Evolutionary conservation across 2,329 filamentous ascomycete species (phyloP).

Genomic region (Epichloe hybrida): DNA sequence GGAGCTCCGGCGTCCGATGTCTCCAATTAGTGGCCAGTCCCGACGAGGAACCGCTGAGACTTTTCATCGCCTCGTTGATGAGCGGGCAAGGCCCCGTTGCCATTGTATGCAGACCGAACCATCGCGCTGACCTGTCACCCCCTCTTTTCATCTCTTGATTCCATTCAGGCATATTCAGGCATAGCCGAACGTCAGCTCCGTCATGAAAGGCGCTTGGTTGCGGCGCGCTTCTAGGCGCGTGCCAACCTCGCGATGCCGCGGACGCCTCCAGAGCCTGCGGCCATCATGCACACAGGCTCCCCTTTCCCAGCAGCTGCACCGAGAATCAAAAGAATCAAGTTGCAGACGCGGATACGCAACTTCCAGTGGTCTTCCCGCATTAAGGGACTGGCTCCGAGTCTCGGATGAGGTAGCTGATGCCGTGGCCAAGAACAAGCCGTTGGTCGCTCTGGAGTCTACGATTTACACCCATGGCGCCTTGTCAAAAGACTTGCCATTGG

Average conservation of each 20-base stretch:
- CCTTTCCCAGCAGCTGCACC: not conserved
- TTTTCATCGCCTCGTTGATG: no score
- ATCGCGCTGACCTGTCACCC: no score
- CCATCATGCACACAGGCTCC: not conserved
- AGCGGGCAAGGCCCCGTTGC: no score
- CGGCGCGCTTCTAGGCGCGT: not conserved
- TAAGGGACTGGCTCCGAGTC: constrained; percentile 43
- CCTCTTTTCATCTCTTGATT: no score
- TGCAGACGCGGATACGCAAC: not conserved
- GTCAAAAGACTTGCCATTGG: constrained; percentile 56
- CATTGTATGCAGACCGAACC: no score
- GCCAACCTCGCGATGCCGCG: not conserved
- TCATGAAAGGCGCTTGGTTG: constrained; percentile 1
- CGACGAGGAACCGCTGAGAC: no score
- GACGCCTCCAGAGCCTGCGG: not conserved
- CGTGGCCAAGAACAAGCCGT: constrained; percentile 57
- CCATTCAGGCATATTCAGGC: no score
- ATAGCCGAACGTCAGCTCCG: not conserved
- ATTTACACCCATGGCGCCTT: constrained; percentile 94
- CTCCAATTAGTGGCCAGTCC: no score
- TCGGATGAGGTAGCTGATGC: constrained; percentile 77
- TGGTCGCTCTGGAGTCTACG: constrained; percentile 88
- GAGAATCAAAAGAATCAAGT: not conserved
- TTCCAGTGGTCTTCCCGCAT: constrained; percentile 14
- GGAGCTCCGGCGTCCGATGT: no score